Conservation (phyloP, 371 early-diverging fungal species). For the Mortierella sp. region DNA sequence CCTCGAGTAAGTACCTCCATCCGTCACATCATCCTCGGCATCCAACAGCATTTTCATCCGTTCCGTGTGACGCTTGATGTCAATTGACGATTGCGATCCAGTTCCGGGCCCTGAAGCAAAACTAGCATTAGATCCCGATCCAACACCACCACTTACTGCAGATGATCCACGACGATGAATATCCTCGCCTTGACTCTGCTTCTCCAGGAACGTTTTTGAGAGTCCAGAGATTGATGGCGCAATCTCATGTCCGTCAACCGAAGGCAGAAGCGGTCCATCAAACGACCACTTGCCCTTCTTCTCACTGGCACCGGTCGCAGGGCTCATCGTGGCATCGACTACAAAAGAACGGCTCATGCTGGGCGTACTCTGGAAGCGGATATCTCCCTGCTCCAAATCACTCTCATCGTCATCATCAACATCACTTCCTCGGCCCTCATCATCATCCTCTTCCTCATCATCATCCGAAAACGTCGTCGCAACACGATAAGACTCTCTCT, state of each 20-base stretch:
- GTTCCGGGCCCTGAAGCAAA: neutral
- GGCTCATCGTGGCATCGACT: neutral
- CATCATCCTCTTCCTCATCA: slow-evolving; percentile 25
- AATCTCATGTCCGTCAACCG: slow-evolving; percentile 3
- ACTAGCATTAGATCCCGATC: neutral
- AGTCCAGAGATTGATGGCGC: slow-evolving; percentile 26
- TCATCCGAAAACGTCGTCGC: slow-evolving; percentile 19
- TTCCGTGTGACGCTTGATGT: slow-evolving; percentile 37
- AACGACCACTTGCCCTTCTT: slow-evolving; percentile 10
- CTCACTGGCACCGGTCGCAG: neutral
- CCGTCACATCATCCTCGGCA: slow-evolving; percentile 44
- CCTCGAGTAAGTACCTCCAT: slow-evolving; percentile 42
- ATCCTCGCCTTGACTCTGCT: slow-evolving; percentile 32
- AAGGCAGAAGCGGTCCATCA: neutral
- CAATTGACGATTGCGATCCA: neutral
- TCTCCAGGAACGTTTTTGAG: slow-evolving; percentile 18
- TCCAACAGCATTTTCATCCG: slow-evolving; percentile 44
- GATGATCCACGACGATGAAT: slow-evolving; percentile 13
- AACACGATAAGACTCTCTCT: slow-evolving; percentile 19
- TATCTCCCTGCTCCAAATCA: slow-evolving; percentile 17
- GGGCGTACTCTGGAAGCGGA: neutral
- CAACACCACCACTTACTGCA: neutral
- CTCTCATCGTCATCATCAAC: slow-evolving; percentile 20
- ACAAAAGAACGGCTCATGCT: neutral
- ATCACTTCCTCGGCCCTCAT: neutral